phyloP scores from a whole-genome alignment of 1,284 basidiomycete species.

The Pseudozyma hubeiensis region DNA sequence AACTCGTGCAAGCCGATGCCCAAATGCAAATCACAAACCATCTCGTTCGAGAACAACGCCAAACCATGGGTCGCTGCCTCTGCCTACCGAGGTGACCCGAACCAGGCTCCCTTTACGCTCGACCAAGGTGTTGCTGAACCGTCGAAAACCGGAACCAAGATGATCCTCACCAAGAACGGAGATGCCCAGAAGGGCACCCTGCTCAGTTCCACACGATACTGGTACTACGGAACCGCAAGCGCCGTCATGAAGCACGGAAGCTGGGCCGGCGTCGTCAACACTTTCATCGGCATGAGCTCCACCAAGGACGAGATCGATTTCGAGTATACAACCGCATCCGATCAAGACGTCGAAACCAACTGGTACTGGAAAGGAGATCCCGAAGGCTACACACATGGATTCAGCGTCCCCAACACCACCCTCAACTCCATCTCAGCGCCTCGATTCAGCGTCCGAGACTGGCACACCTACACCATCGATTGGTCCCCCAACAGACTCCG shows the following conservation, averaged over 20 bases:
- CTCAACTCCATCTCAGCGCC: slow-evolving; percentile 21
- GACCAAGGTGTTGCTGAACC: slow-evolving; percentile 37
- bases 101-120: slow-evolving; percentile 48
- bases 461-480: slow-evolving; percentile 53
- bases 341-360: slow-evolving; percentile 45
- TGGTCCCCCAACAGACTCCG: slow-evolving; percentile 52
- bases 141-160: slow-evolving; percentile 30
- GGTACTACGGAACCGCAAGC: slow-evolving; percentile 48
- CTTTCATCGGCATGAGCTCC: slow-evolving; percentile 50
- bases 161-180: slow-evolving; percentile 39
- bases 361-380: slow-evolving; percentile 38
- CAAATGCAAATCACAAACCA: slow-evolving; percentile 44
- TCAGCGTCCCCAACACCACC: slow-evolving; percentile 5
- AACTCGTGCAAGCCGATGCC: slow-evolving; percentile 51
- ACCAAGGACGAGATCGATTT: slow-evolving; percentile 54
- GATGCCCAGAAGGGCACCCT: slow-evolving; percentile 29
- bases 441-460: slow-evolving; percentile 20
- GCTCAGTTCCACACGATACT: slow-evolving; percentile 48
- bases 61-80: slow-evolving; percentile 35
- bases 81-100: slow-evolving; percentile 48
- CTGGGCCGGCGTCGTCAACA: slow-evolving; percentile 50
- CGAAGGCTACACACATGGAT: slow-evolving; percentile 47
- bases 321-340: slow-evolving; percentile 41
- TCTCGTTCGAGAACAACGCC: slow-evolving; percentile 46
- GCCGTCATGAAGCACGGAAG: slow-evolving; percentile 49